A percentile compares a stretch with the other conserved stretches of the same genome.
Evolutionary conservation across 257 asterid genomes (phyloP).

Genomic region (Lavandula angustifolia): DNA sequence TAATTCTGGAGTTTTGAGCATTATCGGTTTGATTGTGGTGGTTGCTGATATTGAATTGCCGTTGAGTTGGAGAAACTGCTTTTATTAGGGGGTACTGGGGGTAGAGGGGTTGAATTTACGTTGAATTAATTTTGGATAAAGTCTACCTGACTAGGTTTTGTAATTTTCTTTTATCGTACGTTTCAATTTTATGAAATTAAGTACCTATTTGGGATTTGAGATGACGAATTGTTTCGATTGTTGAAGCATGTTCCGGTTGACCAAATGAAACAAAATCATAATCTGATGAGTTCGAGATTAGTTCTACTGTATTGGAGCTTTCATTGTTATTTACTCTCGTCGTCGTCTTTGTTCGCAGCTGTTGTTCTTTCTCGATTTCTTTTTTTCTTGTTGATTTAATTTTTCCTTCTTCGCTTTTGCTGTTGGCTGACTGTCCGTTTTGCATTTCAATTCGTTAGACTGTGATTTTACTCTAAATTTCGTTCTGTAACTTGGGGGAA

Average conservation of each 20-base stretch:
- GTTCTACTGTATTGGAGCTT: background rate
- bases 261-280: background rate
- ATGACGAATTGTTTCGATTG: background rate
- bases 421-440: background rate
- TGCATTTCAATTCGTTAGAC: background rate
- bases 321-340: constrained; percentile 6
- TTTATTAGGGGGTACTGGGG: background rate
- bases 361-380: too few relatives aligned
- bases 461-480: background rate
- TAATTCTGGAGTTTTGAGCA: constrained; percentile 25
- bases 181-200: constrained; percentile 12
- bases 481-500: background rate
- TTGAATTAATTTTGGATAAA: constrained; percentile 15
- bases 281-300: constrained; percentile 4
- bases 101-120: constrained; percentile 3
- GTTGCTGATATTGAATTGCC: constrained; percentile 22
- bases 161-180: background rate
- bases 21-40: constrained; percentile 23
- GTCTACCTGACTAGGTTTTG: background rate
- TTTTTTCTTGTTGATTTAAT: background rate
- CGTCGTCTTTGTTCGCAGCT: background rate
- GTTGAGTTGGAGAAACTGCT: constrained; percentile 17
- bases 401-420: background rate
- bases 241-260: constrained; percentile 4
- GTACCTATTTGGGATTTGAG: constrained; percentile 11